Evolutionary conservation across 495 filamentous ascomycete species (phyloP), one percentile per base, ranked within the genome.

Genomic region (Tricharina praecox): DNA sequence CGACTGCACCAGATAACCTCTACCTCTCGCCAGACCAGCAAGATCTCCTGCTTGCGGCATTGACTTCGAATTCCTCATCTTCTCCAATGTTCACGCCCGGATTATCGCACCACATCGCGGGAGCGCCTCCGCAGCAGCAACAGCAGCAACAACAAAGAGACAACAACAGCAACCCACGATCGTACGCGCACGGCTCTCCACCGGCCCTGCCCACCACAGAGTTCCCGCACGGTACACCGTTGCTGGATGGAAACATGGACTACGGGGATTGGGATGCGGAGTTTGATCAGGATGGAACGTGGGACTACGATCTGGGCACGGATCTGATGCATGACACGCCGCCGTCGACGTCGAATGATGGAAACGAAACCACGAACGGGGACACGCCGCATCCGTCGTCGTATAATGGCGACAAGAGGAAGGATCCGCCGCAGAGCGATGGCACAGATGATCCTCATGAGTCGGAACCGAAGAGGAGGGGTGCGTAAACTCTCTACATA

Each of bases 11-110:
- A 16, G 43, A 59, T 46, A 36, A 47, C 37, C 68, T 76, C 32
- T 79, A 78, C 60, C 79, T 94, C 50, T 84, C 85, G 30, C 78
- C 81, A 15, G 77, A 81, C 56, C 84, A 97, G 63, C 84, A 95
- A 66, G 79, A 81, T 59, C 77, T 95, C 32, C 67, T 96, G 34
- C 77, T 86, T 33, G 82, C 85, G 37, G 88, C 90, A 19, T 75
- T 97, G 53, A 78, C 79, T 38, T 92, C 87, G 45, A 88, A 88
- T 63, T 53, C 57, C 16, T 55, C 59, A 21, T 60, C 58, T 9
- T 55, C 58, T 23, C 37, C 51, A 33, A 49, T 61, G 45, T 61
- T 61, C 10, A 24, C 57, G 10, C 66, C 59, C 48, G 62, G 51
- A 45, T 54, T 42, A 48, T 38, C 20, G 45, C 35, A 37, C 42